phyloP scores from a whole-genome alignment of 495 filamentous ascomycete genomes.

The Penicillium dipodomyicola region DNA sequence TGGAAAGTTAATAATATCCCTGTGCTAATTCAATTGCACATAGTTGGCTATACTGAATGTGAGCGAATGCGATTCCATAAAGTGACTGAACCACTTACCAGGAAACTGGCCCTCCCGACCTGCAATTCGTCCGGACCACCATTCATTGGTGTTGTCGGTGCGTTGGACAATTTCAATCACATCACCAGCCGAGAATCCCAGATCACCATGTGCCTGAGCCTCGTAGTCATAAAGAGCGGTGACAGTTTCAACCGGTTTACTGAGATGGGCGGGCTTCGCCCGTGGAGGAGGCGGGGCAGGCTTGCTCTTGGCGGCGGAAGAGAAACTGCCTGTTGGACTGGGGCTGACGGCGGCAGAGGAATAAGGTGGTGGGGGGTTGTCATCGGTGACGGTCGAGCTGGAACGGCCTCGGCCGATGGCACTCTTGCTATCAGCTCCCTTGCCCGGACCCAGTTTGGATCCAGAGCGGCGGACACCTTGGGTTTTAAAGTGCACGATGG shows the following conservation, averaged over 20 bases:
- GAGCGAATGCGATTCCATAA: background rate
- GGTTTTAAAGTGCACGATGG: slow-evolving; percentile 82
- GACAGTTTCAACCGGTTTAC: slow-evolving; percentile 66
- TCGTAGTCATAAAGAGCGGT: slow-evolving; percentile 93
- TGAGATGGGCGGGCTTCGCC: slow-evolving; percentile 79
- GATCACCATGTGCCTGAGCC: slow-evolving; percentile 89
- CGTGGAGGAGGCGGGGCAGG: slow-evolving; percentile 88
- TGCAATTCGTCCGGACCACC: slow-evolving; percentile 83
- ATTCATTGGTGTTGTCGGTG: slow-evolving; percentile 88
- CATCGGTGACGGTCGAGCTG: slow-evolving; percentile 46
- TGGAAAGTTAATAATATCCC: background rate
- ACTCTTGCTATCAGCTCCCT: slow-evolving; percentile 35
- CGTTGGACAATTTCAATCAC: slow-evolving; percentile 81
- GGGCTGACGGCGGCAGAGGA: slow-evolving; percentile 44
- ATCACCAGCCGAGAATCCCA: slow-evolving; percentile 89
- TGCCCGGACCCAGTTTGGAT: slow-evolving; percentile 50
- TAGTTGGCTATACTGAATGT: slow-evolving; percentile 40
- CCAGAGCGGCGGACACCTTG: slow-evolving; percentile 56
- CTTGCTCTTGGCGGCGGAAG: slow-evolving; percentile 74
- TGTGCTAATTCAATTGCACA: slow-evolving; percentile 43
- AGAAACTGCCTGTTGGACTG: slow-evolving; percentile 49
- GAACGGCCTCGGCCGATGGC: slow-evolving; percentile 26
- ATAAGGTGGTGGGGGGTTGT: slow-evolving; percentile 72
- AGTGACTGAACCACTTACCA: slow-evolving; percentile 55
- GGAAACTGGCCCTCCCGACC: slow-evolving; percentile 90